Evolutionary conservation across 31 red algal genomes (phyloP), one percentile per base, ranked within the genome.

Genomic region (Pterothamnion heteromorphum): DNA sequence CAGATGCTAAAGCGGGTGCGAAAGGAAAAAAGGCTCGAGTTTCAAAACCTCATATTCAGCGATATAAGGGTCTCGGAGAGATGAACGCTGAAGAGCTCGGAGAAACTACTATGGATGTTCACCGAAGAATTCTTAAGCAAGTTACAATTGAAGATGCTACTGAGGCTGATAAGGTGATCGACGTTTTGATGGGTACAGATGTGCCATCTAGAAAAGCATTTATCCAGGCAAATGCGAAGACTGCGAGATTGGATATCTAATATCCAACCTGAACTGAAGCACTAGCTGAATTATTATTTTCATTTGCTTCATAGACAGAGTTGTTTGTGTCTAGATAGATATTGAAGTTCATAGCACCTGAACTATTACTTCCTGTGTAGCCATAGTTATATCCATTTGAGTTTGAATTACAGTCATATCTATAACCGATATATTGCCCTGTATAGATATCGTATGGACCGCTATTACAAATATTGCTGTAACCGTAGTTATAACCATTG

Each of bases 51-150:
- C 38, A 41, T 41, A 41, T 41, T 41, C 90, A 91, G 36, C 90
- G 90, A 34, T 84, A 39, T 44, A 91, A 91, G 74, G 90, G 90
- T 83, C 74, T 91, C 21, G 90, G 90, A 27, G 90, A 91, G 39
- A 91, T 91, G 90, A 84, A 91, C 35, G 90, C 76, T 22, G 32
- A 83, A 22, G 27, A 91, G 24, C 74, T 91, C n/a, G 33, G 90
- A 34, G 90, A 91, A 80, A 91, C 90, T 22, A 91, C 90, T n/a
- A 80, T 91, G 74, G 74, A 91, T 84, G 74, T 74, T 33, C 32
- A 84, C 27, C 83, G n/a, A 27, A 37, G 90, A 35, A 84, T 44
- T 36, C 39, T 91, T n/a, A 34, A 28, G 74, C 90, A 39, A 31
- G 74, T 91, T 36, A 85, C 90, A 26, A 44, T 91, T 34, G 90